These are phyloP conservation scores for Phlyctochytrium arcticum DNA, from an alignment of 192 early-diverging fungal genomes.

Conservation along the genomic window DNA sequence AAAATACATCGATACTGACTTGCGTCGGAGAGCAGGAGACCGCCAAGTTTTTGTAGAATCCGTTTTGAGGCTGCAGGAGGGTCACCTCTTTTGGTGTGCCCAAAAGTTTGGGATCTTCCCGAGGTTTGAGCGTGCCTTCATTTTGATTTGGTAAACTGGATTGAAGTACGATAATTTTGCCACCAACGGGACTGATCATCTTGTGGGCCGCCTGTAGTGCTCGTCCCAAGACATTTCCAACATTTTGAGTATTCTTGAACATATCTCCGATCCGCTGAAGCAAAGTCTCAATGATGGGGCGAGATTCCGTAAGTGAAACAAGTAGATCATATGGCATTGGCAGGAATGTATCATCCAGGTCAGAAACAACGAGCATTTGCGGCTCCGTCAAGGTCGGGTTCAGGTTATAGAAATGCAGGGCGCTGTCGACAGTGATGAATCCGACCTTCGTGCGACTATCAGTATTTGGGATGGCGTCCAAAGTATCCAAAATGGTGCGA, in stretches of 20 bases:
- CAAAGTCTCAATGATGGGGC: constrained; percentile 64
- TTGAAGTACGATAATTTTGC: constrained; percentile 85
- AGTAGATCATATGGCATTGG: constrained; percentile 88
- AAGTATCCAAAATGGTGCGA: constrained; percentile 71
- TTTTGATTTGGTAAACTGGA: constrained; percentile 76
- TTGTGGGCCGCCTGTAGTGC: constrained; percentile 81
- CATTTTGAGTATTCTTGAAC: constrained; percentile 79
- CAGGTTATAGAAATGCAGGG: constrained; percentile 91
- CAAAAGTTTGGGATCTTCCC: constrained; percentile 81
- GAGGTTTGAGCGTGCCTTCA: constrained; percentile 73
- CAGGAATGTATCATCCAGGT: constrained; percentile 85
- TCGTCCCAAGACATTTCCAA: constrained; percentile 74
- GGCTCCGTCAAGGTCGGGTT: constrained; percentile 66
- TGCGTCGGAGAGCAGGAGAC: constrained; percentile 88
- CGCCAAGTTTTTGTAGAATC: constrained; percentile 89
- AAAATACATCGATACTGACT: constrained; percentile 82
- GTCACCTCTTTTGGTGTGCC: constrained; percentile 88
- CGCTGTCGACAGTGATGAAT: constrained; percentile 84
- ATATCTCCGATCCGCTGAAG: constrained; percentile 70
- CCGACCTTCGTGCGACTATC: constrained; percentile 87
- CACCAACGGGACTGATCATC: constrained; percentile 77
- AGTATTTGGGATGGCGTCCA: constrained; percentile 82
- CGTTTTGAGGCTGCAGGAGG: constrained; percentile 74
- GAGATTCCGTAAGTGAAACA: constrained; percentile 83
- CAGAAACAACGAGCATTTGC: constrained; percentile 90